Evolutionary conservation across 441 rosid genomes (phyloP), one percentile per base, ranked within the genome.

Genomic region (Sinapis alba): DNA sequence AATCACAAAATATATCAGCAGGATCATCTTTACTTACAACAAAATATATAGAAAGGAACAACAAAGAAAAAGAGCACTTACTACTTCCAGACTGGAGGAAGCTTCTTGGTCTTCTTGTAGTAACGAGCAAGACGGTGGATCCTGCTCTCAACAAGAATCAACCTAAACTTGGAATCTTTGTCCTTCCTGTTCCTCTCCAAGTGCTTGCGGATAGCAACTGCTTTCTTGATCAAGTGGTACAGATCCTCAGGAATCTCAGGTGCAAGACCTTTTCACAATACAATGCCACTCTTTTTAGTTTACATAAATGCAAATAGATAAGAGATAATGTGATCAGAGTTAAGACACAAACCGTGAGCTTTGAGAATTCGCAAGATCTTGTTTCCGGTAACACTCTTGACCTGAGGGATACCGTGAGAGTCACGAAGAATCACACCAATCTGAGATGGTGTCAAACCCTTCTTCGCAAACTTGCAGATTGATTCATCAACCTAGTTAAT

Each of bases 71-170:
- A 20, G n/a, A 4, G n/a, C 8, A 71, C 91, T 82, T 79, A 87
- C 93, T 87, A 89, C 74, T 89, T 87, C 93, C 91, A 89, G 78
- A 87, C 89, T 41, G 93, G 93, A 7, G 93, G 93, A 63, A 89
- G 91, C 88, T 89, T 89, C 91, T 87, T 89, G 21, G 89, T 89
- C 83, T 89, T 87, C 89, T 89, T 89, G 87, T 87, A 89, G 75
- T 87, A 89, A 47, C 91, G 91, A 9, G 93, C 91, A 0, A 89
- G 89, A 71, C 93, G 84, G 81, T 89, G 93, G 68, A 89, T 89
- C 82, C 93, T 84, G 84, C 93, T 89, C 76, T 89, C 93, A 0
- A 86, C 93, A 19, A 89, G 86, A 36, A 89, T 89, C 79, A 89
- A 79, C 74, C 93, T 84, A 32, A 87, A 87, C 79, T 87, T 85